Evolutionary conservation across 202 grass and related monocot species (phyloP).

Genomic region (Elaeis oleifera): DNA sequence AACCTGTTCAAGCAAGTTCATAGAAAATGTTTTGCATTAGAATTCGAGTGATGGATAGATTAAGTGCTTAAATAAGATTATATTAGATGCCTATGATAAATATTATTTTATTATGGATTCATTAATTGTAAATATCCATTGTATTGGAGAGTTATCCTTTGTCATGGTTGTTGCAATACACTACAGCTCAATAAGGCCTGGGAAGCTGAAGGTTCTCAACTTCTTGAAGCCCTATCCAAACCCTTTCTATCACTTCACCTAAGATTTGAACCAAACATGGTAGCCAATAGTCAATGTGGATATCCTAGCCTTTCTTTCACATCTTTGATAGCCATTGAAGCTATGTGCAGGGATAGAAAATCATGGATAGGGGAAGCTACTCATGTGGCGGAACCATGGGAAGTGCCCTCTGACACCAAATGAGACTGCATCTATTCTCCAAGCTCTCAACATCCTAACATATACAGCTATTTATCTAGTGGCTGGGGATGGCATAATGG

Average conservation of each 20-base stretch:
- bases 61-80: too few species aligned
- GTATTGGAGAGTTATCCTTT: conserved; percentile 66
- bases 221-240: conserved; percentile 70
- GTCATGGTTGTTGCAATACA: conserved; percentile 83
- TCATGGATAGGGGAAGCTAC: conserved; percentile 55
- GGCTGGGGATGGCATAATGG: conserved; percentile 81
- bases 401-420: conserved; percentile 83
- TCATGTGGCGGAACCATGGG: conserved; percentile 65
- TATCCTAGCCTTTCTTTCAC: conserved; percentile 55
- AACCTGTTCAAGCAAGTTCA: too few species aligned
- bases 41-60: too few species aligned
- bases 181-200: conserved; percentile 59
- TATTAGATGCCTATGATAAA: too few species aligned
- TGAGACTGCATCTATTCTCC: conserved; percentile 83
- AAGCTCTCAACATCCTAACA: conserved; percentile 56
- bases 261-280: conserved; percentile 98
- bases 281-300: conserved; percentile 56
- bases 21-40: too few species aligned
- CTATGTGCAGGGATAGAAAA: conserved; percentile 55
- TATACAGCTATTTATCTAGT: conserved; percentile 69
- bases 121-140: conserved; percentile 3
- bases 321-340: conserved; percentile 63
- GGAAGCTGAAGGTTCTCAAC: conserved; percentile 48
- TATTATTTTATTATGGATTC: too few species aligned
- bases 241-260: conserved; percentile 89